Base-by-base conservation (phyloP, 1,284 basidiomycete species). In the Neolentinus lepideus region DNA sequence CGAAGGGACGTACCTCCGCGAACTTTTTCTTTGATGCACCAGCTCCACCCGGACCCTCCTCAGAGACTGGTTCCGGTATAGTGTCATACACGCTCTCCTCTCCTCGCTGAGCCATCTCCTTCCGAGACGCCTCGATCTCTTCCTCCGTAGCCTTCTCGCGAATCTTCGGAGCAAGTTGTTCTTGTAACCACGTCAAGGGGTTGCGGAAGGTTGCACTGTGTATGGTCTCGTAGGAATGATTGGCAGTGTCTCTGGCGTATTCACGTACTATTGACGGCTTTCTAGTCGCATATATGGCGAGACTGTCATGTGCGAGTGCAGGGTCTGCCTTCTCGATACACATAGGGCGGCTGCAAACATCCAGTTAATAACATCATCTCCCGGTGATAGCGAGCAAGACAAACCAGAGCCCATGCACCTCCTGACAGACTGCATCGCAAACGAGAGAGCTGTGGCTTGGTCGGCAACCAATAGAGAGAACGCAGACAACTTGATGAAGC, bases 181-280 rank as follows among this genome's bases (percentile, higher is more conserved):
- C 77, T 58, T 76, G 76, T 8, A 90, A 64, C 87, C 87, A 90
- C 10, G 75, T 70, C 51, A 89, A 62, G 10, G 86, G 84, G 59
- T 76, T 80, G 38, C 6, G 8, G 63, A 66, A 64, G 14, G 64
- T 68, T 3, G 67, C 69, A 59, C 71, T 73, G 46, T 3, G 21
- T 26, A 16, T 9, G 21, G 38, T 6, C 12, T n/a, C 3, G 26
- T 16, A 12, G 25, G 24, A 69, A 51, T 70, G 71, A 56, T 74
- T 76, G 19, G 70, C 71, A 62, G 75, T 77, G 57, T 12, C 43
- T 45, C 12, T n/a, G 4, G 38, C 33, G 9, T 9, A 16, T 9
- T 35, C 9, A 43, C 38, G 19, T 43, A 43, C 38, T 43, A 43
- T 16, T 43, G 38, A 43, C 38, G 38, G 38, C 38, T 43, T 6